Percentiles rank a stretch among this genome's conserved stretches.
Conservation (phyloP, 345 rosid species). For the Arabidopsis suecica region DNA sequence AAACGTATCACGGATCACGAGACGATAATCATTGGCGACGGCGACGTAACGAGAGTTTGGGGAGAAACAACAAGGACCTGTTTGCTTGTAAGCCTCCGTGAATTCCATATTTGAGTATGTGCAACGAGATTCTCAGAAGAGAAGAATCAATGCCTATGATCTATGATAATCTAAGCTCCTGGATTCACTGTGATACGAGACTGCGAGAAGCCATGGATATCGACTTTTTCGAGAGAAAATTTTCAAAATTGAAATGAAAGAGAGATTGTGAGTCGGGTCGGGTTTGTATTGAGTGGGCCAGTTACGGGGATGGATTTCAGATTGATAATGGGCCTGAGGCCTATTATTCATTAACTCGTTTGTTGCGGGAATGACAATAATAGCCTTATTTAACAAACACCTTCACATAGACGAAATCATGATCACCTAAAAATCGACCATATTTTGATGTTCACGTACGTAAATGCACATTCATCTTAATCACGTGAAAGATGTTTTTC, state of each 20-base stretch:
- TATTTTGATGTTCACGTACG: no score
- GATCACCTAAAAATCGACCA: no score
- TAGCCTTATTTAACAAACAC: background rate
- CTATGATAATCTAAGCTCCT: constrained; percentile 19
- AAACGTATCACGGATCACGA: constrained; percentile 84
- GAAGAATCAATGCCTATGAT: constrained; percentile 11
- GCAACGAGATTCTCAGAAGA: background rate
- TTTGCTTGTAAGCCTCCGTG: constrained; percentile 84
- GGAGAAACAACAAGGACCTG: constrained; percentile 91
- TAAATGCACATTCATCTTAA: no score
- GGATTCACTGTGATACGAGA: constrained; percentile 35
- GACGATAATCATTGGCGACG: constrained; percentile 84
- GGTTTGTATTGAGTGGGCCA: background rate
- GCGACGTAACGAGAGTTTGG: constrained; percentile 91
- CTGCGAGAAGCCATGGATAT: constrained; percentile 26
- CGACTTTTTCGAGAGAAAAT: background rate
- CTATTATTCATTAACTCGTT: background rate
- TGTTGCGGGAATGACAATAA: background rate
- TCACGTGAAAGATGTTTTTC: no score
- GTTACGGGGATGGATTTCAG: constrained; percentile 4
- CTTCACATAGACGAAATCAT: background rate
- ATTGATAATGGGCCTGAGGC: constrained; percentile 13
- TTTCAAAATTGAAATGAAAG: constrained; percentile 38
- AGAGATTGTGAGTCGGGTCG: constrained; percentile 32
- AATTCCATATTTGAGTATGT: constrained; percentile 65